Evolutionary conservation across 1,284 basidiomycete genomes (phyloP).

Genomic region (Tilletia horrida): DNA sequence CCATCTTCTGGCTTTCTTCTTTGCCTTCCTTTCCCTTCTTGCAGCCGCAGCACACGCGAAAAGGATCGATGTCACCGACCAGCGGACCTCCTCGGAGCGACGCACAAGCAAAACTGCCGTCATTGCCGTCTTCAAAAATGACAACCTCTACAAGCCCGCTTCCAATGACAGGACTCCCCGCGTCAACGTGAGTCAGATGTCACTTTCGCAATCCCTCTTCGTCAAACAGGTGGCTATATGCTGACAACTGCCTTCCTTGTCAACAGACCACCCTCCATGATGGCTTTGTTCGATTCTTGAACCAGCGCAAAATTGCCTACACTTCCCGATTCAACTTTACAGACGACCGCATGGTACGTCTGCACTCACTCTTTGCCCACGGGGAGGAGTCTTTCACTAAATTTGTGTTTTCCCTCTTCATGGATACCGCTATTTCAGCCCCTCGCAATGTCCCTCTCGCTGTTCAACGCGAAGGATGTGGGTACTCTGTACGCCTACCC

Average conservation of each 20-base stretch:
- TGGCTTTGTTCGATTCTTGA: neutral
- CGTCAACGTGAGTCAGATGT: slow-evolving; percentile 3
- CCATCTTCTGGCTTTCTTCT: too few species aligned
- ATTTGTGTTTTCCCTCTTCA: neutral
- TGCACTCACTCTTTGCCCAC: neutral
- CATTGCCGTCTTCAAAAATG: too few species aligned
- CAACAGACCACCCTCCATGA: neutral
- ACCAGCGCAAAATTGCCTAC: slow-evolving; percentile 21
- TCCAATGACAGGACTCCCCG: neutral
- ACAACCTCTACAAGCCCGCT: neutral
- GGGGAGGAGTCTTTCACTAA: too few species aligned
- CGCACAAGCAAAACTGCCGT: too few species aligned
- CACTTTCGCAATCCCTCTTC: neutral
- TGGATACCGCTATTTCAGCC: neutral
- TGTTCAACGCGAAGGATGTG: slow-evolving; percentile 34
- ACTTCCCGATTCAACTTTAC: slow-evolving; percentile 33
- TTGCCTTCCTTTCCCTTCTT: too few species aligned
- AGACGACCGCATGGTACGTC: slow-evolving; percentile 30
- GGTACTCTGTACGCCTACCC: slow-evolving; percentile 28
- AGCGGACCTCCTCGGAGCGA: too few species aligned
- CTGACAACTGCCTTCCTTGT: too few species aligned
- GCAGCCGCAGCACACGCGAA: too few species aligned
- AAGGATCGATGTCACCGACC: too few species aligned
- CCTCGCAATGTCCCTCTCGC: slow-evolving; percentile 32
- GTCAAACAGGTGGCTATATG: too few species aligned